phyloP scores from a whole-genome alignment of 2,329 filamentous ascomycete species.

The Alternaria brassicae region DNA sequence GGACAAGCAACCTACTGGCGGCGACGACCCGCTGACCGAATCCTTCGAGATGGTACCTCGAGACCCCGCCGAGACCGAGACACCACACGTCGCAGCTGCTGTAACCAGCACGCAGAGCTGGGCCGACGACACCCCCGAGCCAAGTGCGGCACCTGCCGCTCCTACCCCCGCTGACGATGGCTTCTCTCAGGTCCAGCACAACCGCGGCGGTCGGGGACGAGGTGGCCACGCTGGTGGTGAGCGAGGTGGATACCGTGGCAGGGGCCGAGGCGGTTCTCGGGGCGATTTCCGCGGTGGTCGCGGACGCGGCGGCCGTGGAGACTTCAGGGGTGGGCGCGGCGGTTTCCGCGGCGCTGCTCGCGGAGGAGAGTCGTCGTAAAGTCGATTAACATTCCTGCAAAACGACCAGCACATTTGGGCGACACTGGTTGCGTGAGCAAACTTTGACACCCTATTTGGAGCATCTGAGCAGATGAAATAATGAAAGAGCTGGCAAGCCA shows the following conservation, averaged over 20 bases:
- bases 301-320: constrained; percentile 54
- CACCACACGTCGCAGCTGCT: constrained; percentile 58
- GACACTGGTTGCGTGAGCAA: not conserved
- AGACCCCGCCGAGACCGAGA: constrained; percentile 76
- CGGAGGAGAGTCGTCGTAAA: constrained; percentile 35
- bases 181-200: constrained; percentile 71
- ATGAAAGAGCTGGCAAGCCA: constrained; percentile 37
- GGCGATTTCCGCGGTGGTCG: constrained; percentile 50
- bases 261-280: constrained; percentile 55
- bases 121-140: constrained; percentile 73
- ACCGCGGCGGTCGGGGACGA: constrained; percentile 59
- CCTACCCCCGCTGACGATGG: constrained; percentile 63
- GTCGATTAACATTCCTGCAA: constrained; percentile 3
- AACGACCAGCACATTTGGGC: constrained; percentile 4
- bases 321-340: constrained; percentile 54
- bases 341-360: constrained; percentile 42
- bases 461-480: constrained; percentile 34
- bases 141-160: constrained; percentile 35
- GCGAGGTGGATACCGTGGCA: constrained; percentile 63
- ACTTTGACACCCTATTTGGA: constrained; percentile 21
- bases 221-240: constrained; percentile 52
- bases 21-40: constrained; percentile 63
- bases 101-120: constrained; percentile 76
- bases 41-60: constrained; percentile 79
- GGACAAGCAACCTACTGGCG: constrained; percentile 62